Percentiles rank a stretch among this genome's conserved stretches.
phyloP scores from a whole-genome alignment of 106 monocot genomes.

The Dioscorea dumetorum region DNA sequence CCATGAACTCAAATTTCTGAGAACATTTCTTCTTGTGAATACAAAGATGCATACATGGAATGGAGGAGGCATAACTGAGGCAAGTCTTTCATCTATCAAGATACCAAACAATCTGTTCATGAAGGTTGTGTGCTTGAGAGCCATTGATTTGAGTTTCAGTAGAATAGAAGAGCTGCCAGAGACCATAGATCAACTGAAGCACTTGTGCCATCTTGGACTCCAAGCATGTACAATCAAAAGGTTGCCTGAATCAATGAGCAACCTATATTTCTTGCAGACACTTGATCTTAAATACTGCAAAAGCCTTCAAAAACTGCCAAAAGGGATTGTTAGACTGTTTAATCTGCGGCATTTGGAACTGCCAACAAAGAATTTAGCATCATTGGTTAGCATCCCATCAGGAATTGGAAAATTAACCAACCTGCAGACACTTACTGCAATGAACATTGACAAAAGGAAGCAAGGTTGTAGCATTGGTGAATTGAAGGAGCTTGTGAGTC shows the following conservation, averaged over 20 bases:
- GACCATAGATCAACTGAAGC: neutral
- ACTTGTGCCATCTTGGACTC: neutral
- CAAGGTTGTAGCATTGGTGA: neutral
- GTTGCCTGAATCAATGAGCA: neutral
- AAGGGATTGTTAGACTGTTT: neutral
- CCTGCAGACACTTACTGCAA: neutral
- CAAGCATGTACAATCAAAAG: neutral
- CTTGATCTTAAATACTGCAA: neutral
- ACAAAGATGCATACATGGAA: neutral
- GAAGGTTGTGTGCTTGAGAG: neutral
- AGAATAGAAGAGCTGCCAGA: constrained; percentile 5
- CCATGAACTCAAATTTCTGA: neutral
- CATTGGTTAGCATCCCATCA: neutral
- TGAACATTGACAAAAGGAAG: neutral
- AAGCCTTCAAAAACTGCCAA: neutral
- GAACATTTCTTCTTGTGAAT: neutral
- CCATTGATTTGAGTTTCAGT: neutral
- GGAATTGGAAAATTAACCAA: constrained; percentile 4
- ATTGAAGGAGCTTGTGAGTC: neutral
- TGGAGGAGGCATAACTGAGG: neutral
- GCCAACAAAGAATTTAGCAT: neutral
- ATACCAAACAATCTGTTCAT: neutral
- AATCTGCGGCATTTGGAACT: constrained; percentile 3
- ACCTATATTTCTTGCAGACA: neutral
- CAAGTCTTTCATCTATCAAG: neutral